Percentiles rank a stretch among this genome's conserved stretches.
Evolutionary conservation across 2,329 filamentous ascomycete species (phyloP).

Genomic region (Sclerotinia trifoliorum): DNA sequence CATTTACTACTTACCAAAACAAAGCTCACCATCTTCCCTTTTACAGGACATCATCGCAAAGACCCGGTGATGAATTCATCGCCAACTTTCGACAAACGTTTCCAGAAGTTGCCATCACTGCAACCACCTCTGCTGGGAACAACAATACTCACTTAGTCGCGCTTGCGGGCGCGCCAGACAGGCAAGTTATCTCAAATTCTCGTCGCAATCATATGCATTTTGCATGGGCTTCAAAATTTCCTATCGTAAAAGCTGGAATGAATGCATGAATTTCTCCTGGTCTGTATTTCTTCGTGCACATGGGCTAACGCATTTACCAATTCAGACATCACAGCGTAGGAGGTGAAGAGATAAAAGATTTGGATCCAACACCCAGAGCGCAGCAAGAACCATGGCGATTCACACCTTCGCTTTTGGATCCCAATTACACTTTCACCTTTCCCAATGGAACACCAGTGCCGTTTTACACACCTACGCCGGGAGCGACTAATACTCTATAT

Average conservation of each 20-base stretch:
- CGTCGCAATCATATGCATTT: not conserved
- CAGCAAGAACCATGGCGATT: constrained; percentile 82
- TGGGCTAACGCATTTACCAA: constrained; percentile 7
- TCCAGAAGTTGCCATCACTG: constrained; percentile 64
- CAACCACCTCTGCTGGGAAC: constrained; percentile 45
- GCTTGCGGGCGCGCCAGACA: constrained; percentile 31
- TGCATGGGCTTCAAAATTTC: not conserved
- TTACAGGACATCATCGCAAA: constrained; percentile 66
- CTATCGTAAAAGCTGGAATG: not conserved
- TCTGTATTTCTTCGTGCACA: not conserved
- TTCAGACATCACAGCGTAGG: constrained; percentile 36
- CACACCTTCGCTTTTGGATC: constrained; percentile 84
- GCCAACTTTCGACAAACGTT: constrained; percentile 82
- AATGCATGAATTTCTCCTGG: not conserved
- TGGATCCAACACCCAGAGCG: constrained; percentile 78
- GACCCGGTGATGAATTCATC: constrained; percentile 81
- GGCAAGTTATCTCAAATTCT: constrained; percentile 28
- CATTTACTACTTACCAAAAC: not conserved
- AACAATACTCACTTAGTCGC: constrained; percentile 38
- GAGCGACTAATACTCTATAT: constrained; percentile 75
- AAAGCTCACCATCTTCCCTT: not conserved
- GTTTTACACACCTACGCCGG: constrained; percentile 78
- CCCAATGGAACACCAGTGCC: constrained; percentile 78
- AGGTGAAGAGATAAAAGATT: constrained; percentile 58
- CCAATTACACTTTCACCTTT: constrained; percentile 79